Percentiles rank a stretch among this genome's conserved stretches.
Conservation (phyloP, 441 rosid species). For the Eruca vesicaria region DNA sequence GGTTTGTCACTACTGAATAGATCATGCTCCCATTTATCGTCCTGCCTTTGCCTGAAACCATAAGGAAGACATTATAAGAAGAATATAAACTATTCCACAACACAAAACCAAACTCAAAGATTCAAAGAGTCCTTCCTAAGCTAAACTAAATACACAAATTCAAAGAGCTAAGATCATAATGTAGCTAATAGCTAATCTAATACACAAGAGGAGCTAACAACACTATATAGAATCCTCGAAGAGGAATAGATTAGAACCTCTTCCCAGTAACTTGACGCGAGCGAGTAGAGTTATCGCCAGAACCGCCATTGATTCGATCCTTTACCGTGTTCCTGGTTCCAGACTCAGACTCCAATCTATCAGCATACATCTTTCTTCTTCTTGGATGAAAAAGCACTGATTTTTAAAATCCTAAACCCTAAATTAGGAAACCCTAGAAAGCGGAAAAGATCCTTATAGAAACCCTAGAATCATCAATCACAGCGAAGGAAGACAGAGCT, state of each 20-base stretch:
- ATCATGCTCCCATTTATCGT: conserved; percentile 99
- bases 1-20: conserved; percentile 57
- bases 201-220: too few relatives aligned
- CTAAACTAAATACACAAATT: too few relatives aligned
- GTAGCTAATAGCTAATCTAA: conserved; percentile 11
- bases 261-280: conserved; percentile 71
- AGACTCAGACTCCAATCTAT: conserved; percentile 67
- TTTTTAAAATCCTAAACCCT: too few relatives aligned
- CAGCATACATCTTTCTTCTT: conserved; percentile 70
- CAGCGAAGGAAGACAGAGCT: conserved; percentile 5
- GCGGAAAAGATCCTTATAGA: background rate
- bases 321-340: conserved; percentile 50
- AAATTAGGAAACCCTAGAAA: conserved; percentile 23
- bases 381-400: too few relatives aligned
- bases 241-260: conserved; percentile 63
- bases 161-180: too few relatives aligned
- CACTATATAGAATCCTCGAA: too few relatives aligned
- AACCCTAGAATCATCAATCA: conserved; percentile 29
- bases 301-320: conserved; percentile 77
- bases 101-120: background rate
- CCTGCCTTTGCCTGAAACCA: conserved; percentile 81
- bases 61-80: background rate
- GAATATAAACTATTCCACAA: background rate
- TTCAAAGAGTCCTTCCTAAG: too few relatives aligned
- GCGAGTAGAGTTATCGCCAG: conserved; percentile 48